A percentile compares a stretch with the other conserved stretches of the same genome.
Conservation (phyloP, 2,329 filamentous ascomycete genomes). For the Aspergillus awamori region DNA sequence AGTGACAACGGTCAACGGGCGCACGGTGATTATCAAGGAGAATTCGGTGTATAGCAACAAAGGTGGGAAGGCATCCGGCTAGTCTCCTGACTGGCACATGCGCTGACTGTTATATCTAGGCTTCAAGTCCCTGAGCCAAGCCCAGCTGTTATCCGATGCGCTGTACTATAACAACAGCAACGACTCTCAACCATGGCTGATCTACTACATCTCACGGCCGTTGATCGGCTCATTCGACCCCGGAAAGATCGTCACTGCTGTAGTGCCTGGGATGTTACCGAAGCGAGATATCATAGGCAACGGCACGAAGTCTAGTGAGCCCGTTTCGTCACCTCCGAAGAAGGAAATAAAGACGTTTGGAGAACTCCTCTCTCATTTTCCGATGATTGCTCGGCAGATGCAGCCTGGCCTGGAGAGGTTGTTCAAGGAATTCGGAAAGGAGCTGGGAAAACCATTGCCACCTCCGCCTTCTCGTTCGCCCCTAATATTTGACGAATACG, state of each 20-base stretch:
- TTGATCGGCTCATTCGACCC: slow-evolving; percentile 83
- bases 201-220: slow-evolving; percentile 93
- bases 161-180: slow-evolving; percentile 88
- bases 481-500: slow-evolving; percentile 61
- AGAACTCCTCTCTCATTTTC: slow-evolving; percentile 87
- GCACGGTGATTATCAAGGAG: slow-evolving; percentile 93
- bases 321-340: slow-evolving; percentile 57
- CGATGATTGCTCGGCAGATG: slow-evolving; percentile 96
- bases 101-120: slow-evolving; percentile 54
- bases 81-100: neutral
- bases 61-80: slow-evolving; percentile 58
- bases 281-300: slow-evolving; percentile 26
- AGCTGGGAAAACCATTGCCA: slow-evolving; percentile 82
- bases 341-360: slow-evolving; percentile 91
- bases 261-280: slow-evolving; percentile 50
- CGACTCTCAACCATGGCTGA: slow-evolving; percentile 89
- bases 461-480: slow-evolving; percentile 61
- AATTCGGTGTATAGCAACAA: slow-evolving; percentile 93
- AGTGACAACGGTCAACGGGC: slow-evolving; percentile 87
- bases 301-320: slow-evolving; percentile 36
- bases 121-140: slow-evolving; percentile 89
- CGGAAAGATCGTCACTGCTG: slow-evolving; percentile 69
- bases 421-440: slow-evolving; percentile 83
- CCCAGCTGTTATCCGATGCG: slow-evolving; percentile 78
- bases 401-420: slow-evolving; percentile 85